Percentiles rank a stretch among this genome's conserved stretches.
Evolutionary conservation across 371 early-diverging fungal species (phyloP).

Genomic region (Mucor piriformis): DNA sequence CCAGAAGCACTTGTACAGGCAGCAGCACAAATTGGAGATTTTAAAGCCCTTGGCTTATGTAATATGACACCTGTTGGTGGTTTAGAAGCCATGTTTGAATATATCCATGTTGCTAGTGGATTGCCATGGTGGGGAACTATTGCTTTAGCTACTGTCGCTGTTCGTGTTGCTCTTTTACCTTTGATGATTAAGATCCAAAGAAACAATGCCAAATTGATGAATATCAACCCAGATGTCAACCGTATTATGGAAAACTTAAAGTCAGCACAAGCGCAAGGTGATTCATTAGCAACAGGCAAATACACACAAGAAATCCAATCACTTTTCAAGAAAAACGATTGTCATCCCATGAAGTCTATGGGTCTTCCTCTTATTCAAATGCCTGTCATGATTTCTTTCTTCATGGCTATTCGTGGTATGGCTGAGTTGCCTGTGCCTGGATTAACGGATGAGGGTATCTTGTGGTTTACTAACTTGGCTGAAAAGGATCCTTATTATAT

Average conservation of each 20-base stretch:
- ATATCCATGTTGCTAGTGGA: slow-evolving; percentile 78
- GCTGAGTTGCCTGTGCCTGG: slow-evolving; percentile 84
- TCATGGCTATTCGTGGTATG: slow-evolving; percentile 85
- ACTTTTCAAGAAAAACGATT: slow-evolving; percentile 67
- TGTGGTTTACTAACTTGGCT: slow-evolving; percentile 87
- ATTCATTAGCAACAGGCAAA: slow-evolving; percentile 58
- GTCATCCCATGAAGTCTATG: slow-evolving; percentile 68
- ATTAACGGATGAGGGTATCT: slow-evolving; percentile 73
- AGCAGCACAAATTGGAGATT: slow-evolving; percentile 75
- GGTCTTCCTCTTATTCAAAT: slow-evolving; percentile 72
- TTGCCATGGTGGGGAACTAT: slow-evolving; percentile 96
- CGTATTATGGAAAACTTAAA: slow-evolving; percentile 70
- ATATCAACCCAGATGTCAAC: slow-evolving; percentile 77
- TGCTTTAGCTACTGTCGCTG: slow-evolving; percentile 66
- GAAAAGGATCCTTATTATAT: slow-evolving; percentile 81
- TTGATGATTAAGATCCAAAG: slow-evolving; percentile 77
- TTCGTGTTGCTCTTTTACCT: slow-evolving; percentile 79
- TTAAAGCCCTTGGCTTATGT: slow-evolving; percentile 78
- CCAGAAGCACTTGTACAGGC: slow-evolving; percentile 50
- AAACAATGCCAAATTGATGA: slow-evolving; percentile 70
- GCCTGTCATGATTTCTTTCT: slow-evolving; percentile 91
- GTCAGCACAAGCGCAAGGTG: slow-evolving; percentile 58
- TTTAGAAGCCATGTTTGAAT: slow-evolving; percentile 77
- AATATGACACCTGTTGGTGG: slow-evolving; percentile 80
- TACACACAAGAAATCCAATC: slow-evolving; percentile 59